Evolutionary conservation across 257 asterid species (phyloP).

Genomic region (Solanum chilense): DNA sequence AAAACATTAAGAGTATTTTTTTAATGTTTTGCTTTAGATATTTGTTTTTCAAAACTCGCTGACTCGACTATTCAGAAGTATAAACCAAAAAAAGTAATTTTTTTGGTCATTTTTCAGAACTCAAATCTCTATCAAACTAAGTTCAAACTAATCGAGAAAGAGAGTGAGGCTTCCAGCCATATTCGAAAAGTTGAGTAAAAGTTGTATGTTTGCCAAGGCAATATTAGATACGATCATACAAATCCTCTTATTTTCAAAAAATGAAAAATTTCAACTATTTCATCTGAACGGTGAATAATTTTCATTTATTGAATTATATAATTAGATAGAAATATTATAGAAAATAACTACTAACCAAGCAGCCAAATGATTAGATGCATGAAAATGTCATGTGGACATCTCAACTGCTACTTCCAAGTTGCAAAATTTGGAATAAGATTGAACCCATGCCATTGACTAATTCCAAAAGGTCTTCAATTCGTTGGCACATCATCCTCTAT

Average conservation of each 20-base stretch:
- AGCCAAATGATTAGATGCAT: not conserved
- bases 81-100: no score
- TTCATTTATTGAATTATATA: not conserved
- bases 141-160: not conserved
- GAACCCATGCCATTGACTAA: not conserved
- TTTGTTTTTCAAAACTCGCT: not conserved
- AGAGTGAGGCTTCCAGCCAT: not conserved
- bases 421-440: not conserved
- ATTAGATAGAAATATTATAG: not conserved
- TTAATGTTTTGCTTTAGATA: not conserved
- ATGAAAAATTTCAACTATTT: no score
- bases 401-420: not conserved
- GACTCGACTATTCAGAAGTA: not conserved
- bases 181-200: not conserved
- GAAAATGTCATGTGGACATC: not conserved
- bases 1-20: no score
- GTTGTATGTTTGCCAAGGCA: not conserved
- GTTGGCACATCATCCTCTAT: not conserved
- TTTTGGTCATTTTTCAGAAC: not conserved
- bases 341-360: not conserved
- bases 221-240: not conserved
- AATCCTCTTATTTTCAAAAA: not conserved
- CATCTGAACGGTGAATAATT: fast-evolving
- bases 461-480: not conserved
- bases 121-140: not conserved